Evolutionary conservation across 495 filamentous ascomycete species (phyloP).

Genomic region (Aspergillus bertholletiae): DNA sequence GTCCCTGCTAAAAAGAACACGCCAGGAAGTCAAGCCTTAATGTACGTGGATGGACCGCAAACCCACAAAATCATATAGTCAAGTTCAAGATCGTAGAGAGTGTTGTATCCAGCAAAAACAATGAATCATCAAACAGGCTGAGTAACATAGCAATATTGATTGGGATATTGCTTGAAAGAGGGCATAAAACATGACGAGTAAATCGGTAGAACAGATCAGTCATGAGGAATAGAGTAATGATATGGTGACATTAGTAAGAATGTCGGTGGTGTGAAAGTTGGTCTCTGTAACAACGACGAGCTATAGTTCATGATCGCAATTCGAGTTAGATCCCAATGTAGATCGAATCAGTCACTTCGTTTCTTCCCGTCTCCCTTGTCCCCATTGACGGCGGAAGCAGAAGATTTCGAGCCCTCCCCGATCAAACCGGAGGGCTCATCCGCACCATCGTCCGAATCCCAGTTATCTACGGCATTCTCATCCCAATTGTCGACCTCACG

Average conservation of each 20-base stretch:
- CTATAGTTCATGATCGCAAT: background rate
- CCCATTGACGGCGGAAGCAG: background rate
- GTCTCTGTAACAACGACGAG: background rate
- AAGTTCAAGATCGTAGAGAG: background rate
- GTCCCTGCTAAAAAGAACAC: background rate
- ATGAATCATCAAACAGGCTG: background rate
- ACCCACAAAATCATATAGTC: background rate
- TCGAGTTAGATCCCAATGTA: background rate
- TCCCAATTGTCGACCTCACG: constrained; percentile 82
- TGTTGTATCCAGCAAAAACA: background rate
- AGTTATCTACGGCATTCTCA: constrained; percentile 71
- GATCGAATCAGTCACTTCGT: constrained; percentile 19
- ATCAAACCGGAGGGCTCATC: constrained; percentile 8
- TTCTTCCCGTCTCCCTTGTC: constrained; percentile 14
- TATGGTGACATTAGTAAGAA: background rate
- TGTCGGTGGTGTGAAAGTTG: background rate
- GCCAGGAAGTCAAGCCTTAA: background rate
- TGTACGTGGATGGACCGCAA: background rate
- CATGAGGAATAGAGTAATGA: background rate
- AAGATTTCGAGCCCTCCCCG: constrained; percentile 4
- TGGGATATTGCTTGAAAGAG: background rate
- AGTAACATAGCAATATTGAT: background rate
- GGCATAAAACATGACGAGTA: background rate
- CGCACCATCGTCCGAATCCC: constrained; percentile 59
- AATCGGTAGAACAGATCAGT: background rate